Base-by-base conservation (phyloP, 305 asterid genomes). In the Fraxinus nigra region DNA sequence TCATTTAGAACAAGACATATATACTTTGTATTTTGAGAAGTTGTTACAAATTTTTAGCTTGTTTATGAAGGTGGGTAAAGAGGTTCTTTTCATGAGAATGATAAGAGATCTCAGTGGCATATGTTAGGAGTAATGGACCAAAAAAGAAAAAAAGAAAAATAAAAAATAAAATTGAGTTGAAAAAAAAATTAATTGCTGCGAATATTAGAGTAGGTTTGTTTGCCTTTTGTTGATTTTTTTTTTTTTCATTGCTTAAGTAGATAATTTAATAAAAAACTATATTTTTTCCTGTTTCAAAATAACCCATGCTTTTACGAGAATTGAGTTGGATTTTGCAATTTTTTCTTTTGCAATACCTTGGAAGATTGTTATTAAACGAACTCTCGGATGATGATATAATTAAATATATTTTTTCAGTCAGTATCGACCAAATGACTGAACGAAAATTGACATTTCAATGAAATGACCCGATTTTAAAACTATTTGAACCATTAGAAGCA, bases 21-120 rank as follows among this genome's bases (percentile, higher is more conserved):
- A 40, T 9, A 54, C 32, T 65, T 20, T 24, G 76, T 40, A 2
- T 28, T 35, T 59, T 63, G 40, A 85, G 72, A 75, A 78, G 79
- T 63, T 11, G 48, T 30, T 77, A 80, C 73, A 46, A 82, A 78
- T 72, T 54, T 85, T 85, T 84, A 84, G 79, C 82, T 86, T 86
- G 77, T 84, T 46, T 79, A 70, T 74, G 89, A 65, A 82, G 85
- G 88, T 81, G 48, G 90, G 86, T 89, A 87, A 82, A 86, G 76
- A 81, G 69, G 56, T 46, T 46, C n/a, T 3, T 13, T 46, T 46
- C 56, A 46, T 13, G 6, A 11, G 6, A 46, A 46, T 13, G 56
- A 46, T 46, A 46, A 46, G 6, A 46, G 4, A 46, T 13, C 16
- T 46, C n/a, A 2, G 48, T 43, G 5, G n/a, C n/a, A 43, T 1